phyloP scores from a whole-genome alignment of 1,284 basidiomycete genomes.

The Fereydounia khargensis region DNA sequence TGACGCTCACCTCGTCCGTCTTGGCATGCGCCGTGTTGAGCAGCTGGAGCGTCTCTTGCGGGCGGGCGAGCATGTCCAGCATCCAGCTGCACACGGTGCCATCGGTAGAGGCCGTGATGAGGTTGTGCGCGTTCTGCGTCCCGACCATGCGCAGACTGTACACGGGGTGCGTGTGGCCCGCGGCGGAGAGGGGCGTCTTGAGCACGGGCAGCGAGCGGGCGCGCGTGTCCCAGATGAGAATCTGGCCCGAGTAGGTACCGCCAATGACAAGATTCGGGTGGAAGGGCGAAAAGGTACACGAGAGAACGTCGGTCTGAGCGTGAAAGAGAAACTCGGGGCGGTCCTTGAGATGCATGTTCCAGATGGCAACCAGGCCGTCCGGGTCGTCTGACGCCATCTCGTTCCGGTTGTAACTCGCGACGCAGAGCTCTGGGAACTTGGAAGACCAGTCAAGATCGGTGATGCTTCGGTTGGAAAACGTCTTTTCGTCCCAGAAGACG shows the following conservation, averaged over 20 bases:
- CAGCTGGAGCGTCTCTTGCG: constrained; percentile 59
- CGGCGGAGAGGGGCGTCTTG: constrained; percentile 84
- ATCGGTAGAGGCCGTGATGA: constrained; percentile 93
- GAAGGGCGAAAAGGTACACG: constrained; percentile 93
- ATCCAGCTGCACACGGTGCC: constrained; percentile 96
- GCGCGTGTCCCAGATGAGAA: constrained; percentile 97
- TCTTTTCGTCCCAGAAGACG: constrained; percentile 43
- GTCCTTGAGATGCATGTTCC: constrained; percentile 92
- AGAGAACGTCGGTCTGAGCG: constrained; percentile 94
- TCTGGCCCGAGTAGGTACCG: constrained; percentile 96
- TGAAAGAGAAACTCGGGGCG: constrained; percentile 97
- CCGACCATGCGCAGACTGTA: constrained; percentile 97
- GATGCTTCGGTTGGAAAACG: constrained; percentile 74
- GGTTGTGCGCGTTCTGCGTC: constrained; percentile 94
- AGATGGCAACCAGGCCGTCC: constrained; percentile 92
- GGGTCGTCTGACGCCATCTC: constrained; percentile 70
- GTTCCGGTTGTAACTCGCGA: constrained; percentile 95
- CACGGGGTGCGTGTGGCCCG: constrained; percentile 96
- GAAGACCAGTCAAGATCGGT: constrained; percentile 97
- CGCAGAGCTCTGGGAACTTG: constrained; percentile 93
- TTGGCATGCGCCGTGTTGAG: constrained; percentile 33
- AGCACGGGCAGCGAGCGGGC: constrained; percentile 84
- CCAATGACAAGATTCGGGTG: constrained; percentile 96
- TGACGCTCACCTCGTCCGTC: constrained; percentile 87
- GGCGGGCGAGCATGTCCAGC: constrained; percentile 95